phyloP scores from a whole-genome alignment of 2,329 filamentous ascomycete species.

The Ceratocystis harringtonii region DNA sequence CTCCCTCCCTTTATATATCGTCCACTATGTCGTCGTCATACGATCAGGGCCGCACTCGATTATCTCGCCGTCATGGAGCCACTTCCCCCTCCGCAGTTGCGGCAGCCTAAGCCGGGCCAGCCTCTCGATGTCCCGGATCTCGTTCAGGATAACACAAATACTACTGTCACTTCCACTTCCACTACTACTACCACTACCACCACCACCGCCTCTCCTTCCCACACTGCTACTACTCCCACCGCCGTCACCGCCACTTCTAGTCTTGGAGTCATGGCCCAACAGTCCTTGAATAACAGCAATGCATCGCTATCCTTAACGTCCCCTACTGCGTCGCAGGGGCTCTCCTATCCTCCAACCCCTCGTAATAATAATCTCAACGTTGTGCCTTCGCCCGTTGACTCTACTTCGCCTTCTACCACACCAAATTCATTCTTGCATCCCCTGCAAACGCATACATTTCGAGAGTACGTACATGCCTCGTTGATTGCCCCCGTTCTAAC shows the following conservation, averaged over 20 bases:
- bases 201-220: no score
- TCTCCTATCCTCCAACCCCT: conserved; percentile 12
- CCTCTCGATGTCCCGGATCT: conserved; percentile 11
- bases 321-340: conserved; percentile 10
- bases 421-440: conserved; percentile 52
- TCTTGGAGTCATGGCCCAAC: not conserved
- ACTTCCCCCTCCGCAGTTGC: conserved; percentile 18
- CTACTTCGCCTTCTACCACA: conserved; percentile 33
- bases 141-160: not conserved
- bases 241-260: no score
- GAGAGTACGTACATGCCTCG: conserved; percentile 46
- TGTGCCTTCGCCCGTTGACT: conserved; percentile 39
- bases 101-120: conserved; percentile 17
- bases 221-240: no score
- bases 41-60: conserved; percentile 16
- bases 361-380: conserved; percentile 13
- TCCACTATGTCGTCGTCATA: conserved; percentile 18
- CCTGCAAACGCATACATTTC: conserved; percentile 55
- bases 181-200: no score
- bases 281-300: not conserved
- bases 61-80: conserved; percentile 16
- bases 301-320: conserved; percentile 9
- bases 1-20: conserved; percentile 10
- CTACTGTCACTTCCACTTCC: not conserved
- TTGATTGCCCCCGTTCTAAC: not conserved